Base-by-base conservation (phyloP, 2,329 filamentous ascomycete genomes). In the Sordariomycetes sp. region DNA sequence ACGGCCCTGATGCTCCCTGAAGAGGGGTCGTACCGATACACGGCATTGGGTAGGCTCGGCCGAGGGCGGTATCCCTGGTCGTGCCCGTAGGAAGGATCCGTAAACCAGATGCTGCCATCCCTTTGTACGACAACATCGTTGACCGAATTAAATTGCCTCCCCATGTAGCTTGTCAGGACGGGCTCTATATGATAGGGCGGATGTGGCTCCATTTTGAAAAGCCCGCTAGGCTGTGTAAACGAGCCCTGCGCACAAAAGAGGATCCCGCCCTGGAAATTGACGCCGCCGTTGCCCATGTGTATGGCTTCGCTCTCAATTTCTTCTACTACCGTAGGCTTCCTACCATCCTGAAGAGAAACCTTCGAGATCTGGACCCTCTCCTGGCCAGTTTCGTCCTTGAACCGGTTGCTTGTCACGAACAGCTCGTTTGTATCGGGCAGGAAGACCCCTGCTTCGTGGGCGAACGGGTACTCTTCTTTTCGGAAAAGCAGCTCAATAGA, bases 51-150 rank as follows among this genome's bases (percentile, higher is more conserved):
- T 12, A 85, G 65, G 0, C 76, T 76, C 0, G 81, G 81, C 6
- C 66, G 62, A 0, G 78, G 78, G 0, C 82, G 74, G 63, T 85
- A 85, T 22, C 79, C 73, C 64, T 86, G 82, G 52, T 79, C 72
- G 60, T 74, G 79, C 3, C 81, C 83, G 61, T 86, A 86, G 10
- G 77, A 73, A 0, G 80, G 78, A 59, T 87, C 83, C 1, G 82
- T 86, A 63, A 87, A 86, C 71, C 83, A 86, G n/a, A 86, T 70
- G 28, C 81, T 76, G n/a, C 75, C 74, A 59, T 78, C 83, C 34
- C 80, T 74, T 61, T 84, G 76, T 58, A 82, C 65, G 1, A 75
- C 73, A 0, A 81, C 73, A 60, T 86, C 83, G 62, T 85, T 85
- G 14, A 84, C 68, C 0, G 81, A 84, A 65, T 77, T 82, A 68